phyloP scores from a whole-genome alignment of 2,329 filamentous ascomycete species.

The Aspergillus viridinutans region DNA sequence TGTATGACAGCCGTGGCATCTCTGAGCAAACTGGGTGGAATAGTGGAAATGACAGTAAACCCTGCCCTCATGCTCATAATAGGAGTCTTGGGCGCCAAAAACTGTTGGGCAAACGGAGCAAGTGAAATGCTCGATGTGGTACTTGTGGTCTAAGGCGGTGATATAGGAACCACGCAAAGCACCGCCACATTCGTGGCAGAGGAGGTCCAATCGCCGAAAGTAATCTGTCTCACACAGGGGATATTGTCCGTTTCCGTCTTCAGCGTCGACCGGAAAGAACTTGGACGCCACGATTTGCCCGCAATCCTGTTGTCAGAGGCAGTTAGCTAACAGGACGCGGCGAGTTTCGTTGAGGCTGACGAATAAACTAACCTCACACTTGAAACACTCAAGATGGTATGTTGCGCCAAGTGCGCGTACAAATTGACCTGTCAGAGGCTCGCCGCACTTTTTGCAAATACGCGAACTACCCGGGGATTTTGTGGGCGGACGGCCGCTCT shows the following conservation, averaged over 20 bases:
- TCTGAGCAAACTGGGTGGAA: constrained; percentile 92
- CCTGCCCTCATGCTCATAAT: constrained; percentile 94
- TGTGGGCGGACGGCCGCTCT: constrained; percentile 31
- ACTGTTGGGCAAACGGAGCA: constrained; percentile 95
- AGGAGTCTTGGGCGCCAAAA: constrained; percentile 97
- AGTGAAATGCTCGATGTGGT: constrained; percentile 98
- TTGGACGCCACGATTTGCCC: constrained; percentile 96
- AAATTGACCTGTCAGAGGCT: constrained; percentile 88
- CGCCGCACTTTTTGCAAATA: constrained; percentile 78
- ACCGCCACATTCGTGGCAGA: constrained; percentile 88
- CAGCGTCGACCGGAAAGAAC: constrained; percentile 95
- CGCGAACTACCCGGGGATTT: constrained; percentile 44
- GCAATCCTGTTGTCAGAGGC: constrained; percentile 65
- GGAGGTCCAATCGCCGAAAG: constrained; percentile 82
- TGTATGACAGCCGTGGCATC: constrained; percentile 94
- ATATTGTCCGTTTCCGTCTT: constrained; percentile 77
- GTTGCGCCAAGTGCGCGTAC: constrained; percentile 90
- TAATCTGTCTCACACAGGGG: constrained; percentile 98
- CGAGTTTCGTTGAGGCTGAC: not conserved
- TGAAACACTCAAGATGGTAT: constrained; percentile 97
- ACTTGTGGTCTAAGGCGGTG: constrained; percentile 94
- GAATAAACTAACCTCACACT: constrained; percentile 70
- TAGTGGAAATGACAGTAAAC: constrained; percentile 99
- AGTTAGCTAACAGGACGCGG: constrained; percentile 16
- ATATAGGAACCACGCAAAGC: constrained; percentile 96